Conservation (phyloP, 768 basidiomycete species). For the Lactarius quietus region DNA sequence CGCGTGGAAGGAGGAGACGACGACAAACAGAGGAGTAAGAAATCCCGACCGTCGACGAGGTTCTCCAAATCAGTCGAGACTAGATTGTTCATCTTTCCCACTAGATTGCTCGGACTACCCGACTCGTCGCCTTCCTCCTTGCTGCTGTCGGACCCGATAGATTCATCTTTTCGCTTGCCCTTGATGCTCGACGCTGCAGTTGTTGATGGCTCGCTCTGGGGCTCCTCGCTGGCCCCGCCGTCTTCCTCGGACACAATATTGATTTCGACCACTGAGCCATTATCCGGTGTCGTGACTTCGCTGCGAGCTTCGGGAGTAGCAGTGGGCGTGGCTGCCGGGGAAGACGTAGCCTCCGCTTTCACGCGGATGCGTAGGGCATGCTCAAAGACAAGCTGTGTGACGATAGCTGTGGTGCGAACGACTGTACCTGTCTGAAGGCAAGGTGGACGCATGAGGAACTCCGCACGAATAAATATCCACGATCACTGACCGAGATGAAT, state of each 20-base stretch:
- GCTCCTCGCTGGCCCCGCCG: conserved; percentile 22
- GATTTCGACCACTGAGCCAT: conserved; percentile 26
- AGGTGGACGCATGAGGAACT: background rate
- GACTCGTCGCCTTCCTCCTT: conserved; percentile 2
- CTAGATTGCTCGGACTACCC: conserved; percentile 42
- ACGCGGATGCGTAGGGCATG: conserved; percentile 53
- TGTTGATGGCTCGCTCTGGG: conserved; percentile 21
- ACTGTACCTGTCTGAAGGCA: conserved; percentile 35
- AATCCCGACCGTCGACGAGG: conserved; percentile 32
- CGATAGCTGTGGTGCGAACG: conserved; percentile 42
- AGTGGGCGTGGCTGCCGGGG: conserved; percentile 26
- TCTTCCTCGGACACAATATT: conserved; percentile 1
- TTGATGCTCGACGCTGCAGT: conserved; percentile 22
- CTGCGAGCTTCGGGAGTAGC: conserved; percentile 27
- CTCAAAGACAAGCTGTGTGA: conserved; percentile 54
- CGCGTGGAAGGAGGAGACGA: background rate
- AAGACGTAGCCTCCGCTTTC: conserved; percentile 38
- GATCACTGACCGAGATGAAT: conserved; percentile 34
- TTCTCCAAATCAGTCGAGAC: conserved; percentile 58
- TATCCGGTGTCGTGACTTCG: conserved; percentile 27
- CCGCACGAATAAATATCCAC: background rate
- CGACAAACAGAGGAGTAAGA: conserved; percentile 22
- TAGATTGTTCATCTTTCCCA: conserved; percentile 75
- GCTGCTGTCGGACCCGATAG: background rate
- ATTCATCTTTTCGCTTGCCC: conserved; percentile 20